These are phyloP conservation scores for Vitis hybrid DNA, from an alignment of 177 flowering plant species.

Conservation along the genomic window DNA sequence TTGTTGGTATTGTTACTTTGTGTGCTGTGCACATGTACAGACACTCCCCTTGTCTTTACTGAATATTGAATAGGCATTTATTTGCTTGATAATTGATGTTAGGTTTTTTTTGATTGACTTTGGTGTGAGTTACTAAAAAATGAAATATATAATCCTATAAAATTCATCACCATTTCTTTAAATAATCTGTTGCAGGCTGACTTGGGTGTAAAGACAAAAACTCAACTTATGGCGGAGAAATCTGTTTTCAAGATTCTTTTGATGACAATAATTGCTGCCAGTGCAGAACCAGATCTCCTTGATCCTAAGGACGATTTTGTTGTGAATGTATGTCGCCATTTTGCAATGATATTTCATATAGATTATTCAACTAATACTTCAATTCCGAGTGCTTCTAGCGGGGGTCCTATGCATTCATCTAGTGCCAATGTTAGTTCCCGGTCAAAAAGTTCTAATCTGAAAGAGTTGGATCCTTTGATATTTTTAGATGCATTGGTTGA, in stretches of 20 bases:
- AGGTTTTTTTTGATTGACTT: not conserved
- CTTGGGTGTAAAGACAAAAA: constrained; percentile 97
- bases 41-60: not conserved
- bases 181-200: constrained; percentile 63
- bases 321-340: constrained; percentile 83
- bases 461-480: constrained; percentile 89
- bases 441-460: constrained; percentile 64
- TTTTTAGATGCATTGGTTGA: constrained; percentile 97
- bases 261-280: constrained; percentile 84
- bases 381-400: constrained; percentile 36
- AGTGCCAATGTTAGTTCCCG: constrained; percentile 40
- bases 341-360: constrained; percentile 91
- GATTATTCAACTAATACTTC: constrained; percentile 50
- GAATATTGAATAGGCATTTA: not conserved
- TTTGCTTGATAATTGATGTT: not conserved
- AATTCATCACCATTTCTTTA: not conserved
- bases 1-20: too few species aligned
- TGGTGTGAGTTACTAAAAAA: too few species aligned
- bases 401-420: constrained; percentile 56
- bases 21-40: too few species aligned
- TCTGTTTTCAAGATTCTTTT: constrained; percentile 87
- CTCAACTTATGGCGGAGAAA: constrained; percentile 97
- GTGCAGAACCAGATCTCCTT: constrained; percentile 77
- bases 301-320: constrained; percentile 86
- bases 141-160: not conserved